Conservation (phyloP, 192 early-diverging fungal species). For the Mortierella claussenii region DNA sequence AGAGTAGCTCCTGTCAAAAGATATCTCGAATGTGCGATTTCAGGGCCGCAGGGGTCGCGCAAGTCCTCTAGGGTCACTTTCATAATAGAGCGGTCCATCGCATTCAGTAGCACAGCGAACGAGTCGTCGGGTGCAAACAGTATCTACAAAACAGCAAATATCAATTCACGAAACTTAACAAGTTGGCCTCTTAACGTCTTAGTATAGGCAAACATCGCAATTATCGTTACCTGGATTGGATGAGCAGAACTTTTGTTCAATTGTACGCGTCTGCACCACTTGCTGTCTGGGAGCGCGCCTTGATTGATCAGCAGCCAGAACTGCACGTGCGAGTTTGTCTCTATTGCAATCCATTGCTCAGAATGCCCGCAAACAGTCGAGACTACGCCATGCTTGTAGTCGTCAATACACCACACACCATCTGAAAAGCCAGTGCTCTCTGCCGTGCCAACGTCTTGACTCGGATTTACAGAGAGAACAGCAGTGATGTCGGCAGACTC, state of each 20-base stretch:
- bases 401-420: slow-evolving; percentile 32
- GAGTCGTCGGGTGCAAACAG: slow-evolving; percentile 25
- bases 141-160: background rate
- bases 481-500: too few relatives aligned
- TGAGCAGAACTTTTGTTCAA: background rate
- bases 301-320: slow-evolving; percentile 12
- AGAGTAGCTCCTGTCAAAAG: too few relatives aligned
- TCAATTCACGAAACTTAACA: too few relatives aligned
- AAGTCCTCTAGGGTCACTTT: slow-evolving; percentile 5
- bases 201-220: too few relatives aligned
- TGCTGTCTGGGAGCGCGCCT: slow-evolving; percentile 7
- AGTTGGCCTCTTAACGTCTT: too few relatives aligned
- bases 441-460: background rate
- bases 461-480: background rate
- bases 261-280: slow-evolving; percentile 8
- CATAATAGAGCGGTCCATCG: background rate
- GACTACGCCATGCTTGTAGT: background rate
- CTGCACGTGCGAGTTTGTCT: slow-evolving; percentile 13
- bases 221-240: slow-evolving; percentile 21
- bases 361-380: slow-evolving; percentile 4
- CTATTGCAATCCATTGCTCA: slow-evolving; percentile 18
- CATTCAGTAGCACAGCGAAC: slow-evolving; percentile 18
- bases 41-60: too few relatives aligned
- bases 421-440: slow-evolving; percentile 16
- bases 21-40: too few relatives aligned